Base-by-base conservation (phyloP, 108 stramenopile genomes). In the Nitzschia palea region DNA sequence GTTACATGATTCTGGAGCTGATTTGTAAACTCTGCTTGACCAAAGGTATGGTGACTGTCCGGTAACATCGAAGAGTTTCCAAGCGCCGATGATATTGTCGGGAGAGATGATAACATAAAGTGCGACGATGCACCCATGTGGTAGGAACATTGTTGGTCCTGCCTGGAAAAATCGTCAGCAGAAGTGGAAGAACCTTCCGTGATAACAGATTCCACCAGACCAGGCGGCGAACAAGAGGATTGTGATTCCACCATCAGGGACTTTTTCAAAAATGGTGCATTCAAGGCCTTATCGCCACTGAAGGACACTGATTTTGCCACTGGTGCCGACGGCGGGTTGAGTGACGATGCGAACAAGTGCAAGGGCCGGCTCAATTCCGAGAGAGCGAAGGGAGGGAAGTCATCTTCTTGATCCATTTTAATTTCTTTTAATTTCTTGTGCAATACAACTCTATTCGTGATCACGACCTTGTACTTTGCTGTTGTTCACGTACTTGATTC, bases 131-230 rank as follows among this genome's bases (percentile, higher is more conserved):
- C 48, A 25, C n/a, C 14, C 6, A 17, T 44, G 48, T 62, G 30
- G 18, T 44, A 28, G n/a, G 59, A 27, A 33, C 22, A 28, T 2
- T 44, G 18, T 17, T 54, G 53, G 17, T 36, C 25, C 18, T 23
- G 37, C 40, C 17, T n/a, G 20, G 17, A 28, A 8, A 61, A 62
- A 29, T 53, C 36, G 33, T 28, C 45, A 9, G 15, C 9, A 14
- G 2, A 10, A 4, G 70, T 44, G 42, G 59, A 71, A 60, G 61
- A 52, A 28, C 27, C 55, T 26, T 71, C 70, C 9, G 70, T 71
- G 53, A 62, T 62, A 20, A 27, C 31, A 18, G 70, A 71, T 33
- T 71, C 70, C 55, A 55, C 53, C 23, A 71, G 61, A 22, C 34
- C 70, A 8, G 70, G 70, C 28, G 70, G 60, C 14, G 51, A 23